These are phyloP conservation scores for Viola odorata DNA, from an alignment of 345 rosid species.

Conservation along the genomic window DNA sequence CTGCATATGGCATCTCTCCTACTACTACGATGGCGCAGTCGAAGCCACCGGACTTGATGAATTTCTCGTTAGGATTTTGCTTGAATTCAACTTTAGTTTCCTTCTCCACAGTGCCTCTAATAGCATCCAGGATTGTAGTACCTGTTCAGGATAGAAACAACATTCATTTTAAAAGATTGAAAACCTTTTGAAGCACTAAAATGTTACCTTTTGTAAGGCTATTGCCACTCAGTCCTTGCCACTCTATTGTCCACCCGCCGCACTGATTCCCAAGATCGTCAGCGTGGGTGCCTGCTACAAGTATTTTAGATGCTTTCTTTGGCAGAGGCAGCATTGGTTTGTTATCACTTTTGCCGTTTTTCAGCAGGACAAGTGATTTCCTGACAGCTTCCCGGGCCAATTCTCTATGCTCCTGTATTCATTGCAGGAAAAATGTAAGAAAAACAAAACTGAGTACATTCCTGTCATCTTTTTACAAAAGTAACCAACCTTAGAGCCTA, in stretches of 20 bases:
- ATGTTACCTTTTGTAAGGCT: slow-evolving; percentile 11
- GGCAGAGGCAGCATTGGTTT: slow-evolving; percentile 13
- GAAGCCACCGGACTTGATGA: slow-evolving; percentile 4
- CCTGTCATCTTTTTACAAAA: background rate
- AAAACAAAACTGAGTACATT: too few relatives aligned
- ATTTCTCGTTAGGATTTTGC: slow-evolving; percentile 4
- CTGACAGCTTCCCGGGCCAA: slow-evolving; percentile 26
- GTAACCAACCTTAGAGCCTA: slow-evolving; percentile 51
- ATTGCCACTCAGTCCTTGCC: slow-evolving; percentile 24
- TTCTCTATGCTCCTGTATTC: slow-evolving; percentile 15
- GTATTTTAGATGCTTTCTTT: slow-evolving; percentile 10
- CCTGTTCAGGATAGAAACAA: slow-evolving; percentile 7
- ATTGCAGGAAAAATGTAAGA: too few relatives aligned
- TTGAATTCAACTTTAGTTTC: slow-evolving; percentile 9
- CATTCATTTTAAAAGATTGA: background rate
- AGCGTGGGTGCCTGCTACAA: slow-evolving; percentile 17
- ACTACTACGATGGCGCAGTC: slow-evolving; percentile 21
- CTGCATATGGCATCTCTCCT: slow-evolving; percentile 21
- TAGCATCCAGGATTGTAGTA: slow-evolving; percentile 17
- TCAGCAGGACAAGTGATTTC: slow-evolving; percentile 17
- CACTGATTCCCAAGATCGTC: slow-evolving; percentile 23
- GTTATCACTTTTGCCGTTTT: background rate
- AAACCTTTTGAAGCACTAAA: background rate
- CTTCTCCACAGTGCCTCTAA: slow-evolving; percentile 9
- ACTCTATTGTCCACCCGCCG: slow-evolving; percentile 23